Evolutionary conservation across 768 basidiomycete species (phyloP), one percentile per base, ranked within the genome.

Genomic region (Leccinum truebloodii): DNA sequence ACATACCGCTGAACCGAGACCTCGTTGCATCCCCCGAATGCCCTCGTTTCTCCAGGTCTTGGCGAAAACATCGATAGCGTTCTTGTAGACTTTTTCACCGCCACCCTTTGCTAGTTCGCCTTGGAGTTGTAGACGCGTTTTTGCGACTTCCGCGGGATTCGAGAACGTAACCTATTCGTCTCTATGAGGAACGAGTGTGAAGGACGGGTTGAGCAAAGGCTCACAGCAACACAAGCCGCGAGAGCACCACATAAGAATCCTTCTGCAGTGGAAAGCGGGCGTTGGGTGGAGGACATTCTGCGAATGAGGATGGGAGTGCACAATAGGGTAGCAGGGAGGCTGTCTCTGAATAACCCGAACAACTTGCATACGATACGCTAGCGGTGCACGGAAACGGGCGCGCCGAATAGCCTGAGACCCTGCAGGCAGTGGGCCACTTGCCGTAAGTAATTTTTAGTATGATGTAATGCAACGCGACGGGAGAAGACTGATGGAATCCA

Each of bases 91-190:
- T 70, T 86, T 91, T 64, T 73, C 63, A 16, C 80, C 81, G 9
- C 88, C 86, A 7, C 76, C 81, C 69, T 89, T 94, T 35, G 90
- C 86, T 12, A 99, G 84, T 74, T 98, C 97, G 26, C 96, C 97
- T 71, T 98, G 95, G 26, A 99, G 83, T 73, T 99, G 97, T 54
- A 99, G 77, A 58, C 96, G 89, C 46, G 97, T 98, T 77, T 98
- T 98, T 50, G 92, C 90, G 22, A 75, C 71, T 66, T 89, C 89
- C 5, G 87, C 87, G 13, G 88, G 86, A 65, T 92, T 92, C 5
- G 89, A 90, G 57, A 92, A 76, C 8, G 90, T 90, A 53, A 92
- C 89, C 90, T 92, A 66, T n/a, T 9, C 37, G 1, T 13, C 22
- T 20, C 34, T 30, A 52, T 61, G 60, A 65, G 63, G 49, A 60